Conservation (phyloP, 306 rosid species). For the Cicer pinnatifidum region DNA sequence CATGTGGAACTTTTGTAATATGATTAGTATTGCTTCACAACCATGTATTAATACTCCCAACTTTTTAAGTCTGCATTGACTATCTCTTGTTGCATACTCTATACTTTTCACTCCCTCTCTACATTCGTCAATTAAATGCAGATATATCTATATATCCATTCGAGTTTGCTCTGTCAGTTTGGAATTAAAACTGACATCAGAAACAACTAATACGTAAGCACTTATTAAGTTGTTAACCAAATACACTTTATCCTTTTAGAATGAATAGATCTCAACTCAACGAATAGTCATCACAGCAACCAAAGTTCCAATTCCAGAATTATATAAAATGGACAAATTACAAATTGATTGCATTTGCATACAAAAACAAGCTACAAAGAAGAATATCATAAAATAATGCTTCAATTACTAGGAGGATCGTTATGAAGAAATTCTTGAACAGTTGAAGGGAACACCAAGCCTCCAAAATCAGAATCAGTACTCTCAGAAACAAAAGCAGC, state of each 20-base stretch:
- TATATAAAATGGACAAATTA: neutral
- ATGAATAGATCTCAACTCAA: neutral
- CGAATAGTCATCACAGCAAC: slow-evolving; percentile 1
- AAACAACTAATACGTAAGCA: too few species aligned
- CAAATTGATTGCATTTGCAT: slow-evolving; percentile 28
- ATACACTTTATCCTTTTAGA: neutral
- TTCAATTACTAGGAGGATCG: slow-evolving; percentile 63
- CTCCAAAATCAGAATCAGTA: slow-evolving; percentile 57
- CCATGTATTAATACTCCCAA: neutral
- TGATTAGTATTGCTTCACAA: slow-evolving; percentile 12
- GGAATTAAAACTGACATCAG: neutral
- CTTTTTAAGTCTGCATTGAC: neutral
- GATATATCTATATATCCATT: neutral
- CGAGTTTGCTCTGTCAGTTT: neutral
- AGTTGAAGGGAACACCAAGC: slow-evolving; percentile 75
- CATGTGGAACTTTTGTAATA: neutral
- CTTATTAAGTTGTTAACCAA: too few species aligned
- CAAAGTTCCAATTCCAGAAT: slow-evolving; percentile 16
- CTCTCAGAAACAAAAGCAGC: slow-evolving; percentile 60
- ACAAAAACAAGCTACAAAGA: neutral
- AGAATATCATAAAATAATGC: slow-evolving; percentile 23
- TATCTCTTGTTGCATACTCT: slow-evolving; percentile 9
- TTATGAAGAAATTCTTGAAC: slow-evolving; percentile 67
- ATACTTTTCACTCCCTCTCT: neutral
- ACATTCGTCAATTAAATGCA: neutral